phyloP scores from a whole-genome alignment of 2,329 filamentous ascomycete genomes.

The Bipolaris oryzae region DNA sequence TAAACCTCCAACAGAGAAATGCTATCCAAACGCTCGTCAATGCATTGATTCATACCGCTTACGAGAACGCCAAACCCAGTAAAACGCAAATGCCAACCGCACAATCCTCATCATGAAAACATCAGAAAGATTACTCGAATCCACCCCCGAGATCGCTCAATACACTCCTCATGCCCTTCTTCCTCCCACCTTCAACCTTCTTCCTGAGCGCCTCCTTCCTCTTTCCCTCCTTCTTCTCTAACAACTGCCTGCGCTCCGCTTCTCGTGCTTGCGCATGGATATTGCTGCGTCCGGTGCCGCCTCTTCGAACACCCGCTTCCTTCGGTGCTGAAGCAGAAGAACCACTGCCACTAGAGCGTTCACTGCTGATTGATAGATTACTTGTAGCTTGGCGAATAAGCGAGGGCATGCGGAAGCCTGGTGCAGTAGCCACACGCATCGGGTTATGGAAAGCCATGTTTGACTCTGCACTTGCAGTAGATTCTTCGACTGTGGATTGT shows the following conservation, averaged over 20 bases:
- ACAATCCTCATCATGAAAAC: neutral
- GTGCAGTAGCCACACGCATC: slow-evolving; percentile 41
- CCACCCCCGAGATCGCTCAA: slow-evolving; percentile 40
- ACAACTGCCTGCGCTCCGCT: slow-evolving; percentile 58
- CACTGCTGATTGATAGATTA: slow-evolving; percentile 43
- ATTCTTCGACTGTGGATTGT: slow-evolving; percentile 37
- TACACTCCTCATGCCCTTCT: slow-evolving; percentile 41
- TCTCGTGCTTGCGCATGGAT: slow-evolving; percentile 66
- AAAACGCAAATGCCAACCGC: neutral
- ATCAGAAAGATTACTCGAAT: slow-evolving; percentile 38
- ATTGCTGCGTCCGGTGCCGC: slow-evolving; percentile 63
- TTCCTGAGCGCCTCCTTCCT: slow-evolving; percentile 56
- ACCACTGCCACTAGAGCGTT: slow-evolving; percentile 39
- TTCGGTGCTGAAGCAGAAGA: slow-evolving; percentile 11
- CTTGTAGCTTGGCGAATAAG: slow-evolving; percentile 77
- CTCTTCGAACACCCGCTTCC: slow-evolving; percentile 51
- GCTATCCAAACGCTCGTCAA: neutral
- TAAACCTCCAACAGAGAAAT: neutral
- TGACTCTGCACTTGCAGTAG: slow-evolving; percentile 38
- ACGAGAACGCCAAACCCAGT: neutral
- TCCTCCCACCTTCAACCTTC: slow-evolving; percentile 45
- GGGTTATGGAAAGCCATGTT: slow-evolving; percentile 63
- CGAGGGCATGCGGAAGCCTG: slow-evolving; percentile 69
- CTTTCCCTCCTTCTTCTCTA: slow-evolving; percentile 59
- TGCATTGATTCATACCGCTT: neutral